Conservation (phyloP, 192 early-diverging fungal species). For the Backusella sp. region DNA sequence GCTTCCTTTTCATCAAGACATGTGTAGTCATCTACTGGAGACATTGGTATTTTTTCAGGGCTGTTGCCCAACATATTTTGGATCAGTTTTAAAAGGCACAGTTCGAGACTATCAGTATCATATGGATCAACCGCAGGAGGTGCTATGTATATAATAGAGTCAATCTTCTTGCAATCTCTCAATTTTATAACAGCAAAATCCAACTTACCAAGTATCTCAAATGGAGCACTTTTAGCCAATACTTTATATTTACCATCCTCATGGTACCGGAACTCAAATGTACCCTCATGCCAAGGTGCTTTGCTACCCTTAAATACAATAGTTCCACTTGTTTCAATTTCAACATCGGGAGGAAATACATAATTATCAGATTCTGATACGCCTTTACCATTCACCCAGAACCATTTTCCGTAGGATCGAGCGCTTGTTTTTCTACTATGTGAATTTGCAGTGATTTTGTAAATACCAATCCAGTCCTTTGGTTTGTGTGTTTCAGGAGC, state of each 20-base stretch:
- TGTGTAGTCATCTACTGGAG: constrained; percentile 47
- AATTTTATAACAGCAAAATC: background rate
- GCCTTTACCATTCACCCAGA: constrained; percentile 38
- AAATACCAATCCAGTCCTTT: constrained; percentile 92
- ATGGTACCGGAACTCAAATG: constrained; percentile 89
- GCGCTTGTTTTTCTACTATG: constrained; percentile 69
- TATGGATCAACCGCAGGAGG: constrained; percentile 18
- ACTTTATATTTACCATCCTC: constrained; percentile 79
- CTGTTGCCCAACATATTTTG: constrained; percentile 49
- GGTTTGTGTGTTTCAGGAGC: constrained; percentile 63
- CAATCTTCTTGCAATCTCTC: background rate
- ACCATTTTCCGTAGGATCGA: constrained; percentile 66
- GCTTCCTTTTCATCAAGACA: constrained; percentile 56
- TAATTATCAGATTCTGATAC: background rate
- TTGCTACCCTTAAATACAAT: constrained; percentile 64
- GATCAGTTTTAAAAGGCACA: constrained; percentile 40
- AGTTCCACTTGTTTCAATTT: constrained; percentile 36
- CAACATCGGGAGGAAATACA: background rate
- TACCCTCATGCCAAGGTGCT: constrained; percentile 83
- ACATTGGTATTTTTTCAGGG: constrained; percentile 42
- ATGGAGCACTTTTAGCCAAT: constrained; percentile 69
- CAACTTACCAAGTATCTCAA: constrained; percentile 69
- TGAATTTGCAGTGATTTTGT: constrained; percentile 74
- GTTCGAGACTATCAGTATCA: constrained; percentile 37
- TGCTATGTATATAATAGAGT: background rate